These are phyloP conservation scores for Argentina anserina DNA, from an alignment of 306 rosid genomes.

Conservation along the genomic window DNA sequence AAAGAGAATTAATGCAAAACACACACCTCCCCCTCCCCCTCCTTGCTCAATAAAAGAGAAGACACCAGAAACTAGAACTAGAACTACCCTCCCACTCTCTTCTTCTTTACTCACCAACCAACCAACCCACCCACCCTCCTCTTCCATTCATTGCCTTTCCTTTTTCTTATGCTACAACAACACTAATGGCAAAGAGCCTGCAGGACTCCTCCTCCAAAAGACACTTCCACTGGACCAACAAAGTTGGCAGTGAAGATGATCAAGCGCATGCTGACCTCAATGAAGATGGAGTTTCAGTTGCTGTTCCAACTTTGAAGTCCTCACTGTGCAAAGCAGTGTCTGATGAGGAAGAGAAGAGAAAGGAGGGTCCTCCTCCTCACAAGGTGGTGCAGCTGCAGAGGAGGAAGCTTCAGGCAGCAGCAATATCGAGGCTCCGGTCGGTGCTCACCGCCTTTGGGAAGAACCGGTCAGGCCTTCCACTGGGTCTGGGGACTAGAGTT, in stretches of 20 bases:
- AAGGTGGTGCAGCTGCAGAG: constrained; percentile 31
- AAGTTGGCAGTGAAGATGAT: constrained; percentile 73
- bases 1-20: constrained; percentile 33
- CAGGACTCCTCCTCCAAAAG: constrained; percentile 80
- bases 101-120: constrained; percentile 16
- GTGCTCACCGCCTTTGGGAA: constrained; percentile 65
- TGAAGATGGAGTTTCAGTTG: background rate
- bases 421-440: constrained; percentile 69
- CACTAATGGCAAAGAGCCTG: constrained; percentile 47
- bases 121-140: constrained; percentile 28
- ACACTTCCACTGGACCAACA: constrained; percentile 95
- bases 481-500: constrained; percentile 65
- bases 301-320: constrained; percentile 41
- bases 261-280: constrained; percentile 9
- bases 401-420: constrained; percentile 62
- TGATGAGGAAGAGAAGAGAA: constrained; percentile 26
- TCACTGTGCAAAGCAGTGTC: constrained; percentile 36
- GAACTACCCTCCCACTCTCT: constrained; percentile 18
- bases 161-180: constrained; percentile 47
- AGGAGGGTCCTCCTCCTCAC: constrained; percentile 14
- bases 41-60: constrained; percentile 37
- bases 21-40: constrained; percentile 1
- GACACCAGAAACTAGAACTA: too few relatives aligned
- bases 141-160: constrained; percentile 9
- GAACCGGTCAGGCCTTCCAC: constrained; percentile 55